Evolutionary conservation across 495 filamentous ascomycete species (phyloP), one percentile per base, ranked within the genome.

Genomic region (Saxophila tyrrhenica): DNA sequence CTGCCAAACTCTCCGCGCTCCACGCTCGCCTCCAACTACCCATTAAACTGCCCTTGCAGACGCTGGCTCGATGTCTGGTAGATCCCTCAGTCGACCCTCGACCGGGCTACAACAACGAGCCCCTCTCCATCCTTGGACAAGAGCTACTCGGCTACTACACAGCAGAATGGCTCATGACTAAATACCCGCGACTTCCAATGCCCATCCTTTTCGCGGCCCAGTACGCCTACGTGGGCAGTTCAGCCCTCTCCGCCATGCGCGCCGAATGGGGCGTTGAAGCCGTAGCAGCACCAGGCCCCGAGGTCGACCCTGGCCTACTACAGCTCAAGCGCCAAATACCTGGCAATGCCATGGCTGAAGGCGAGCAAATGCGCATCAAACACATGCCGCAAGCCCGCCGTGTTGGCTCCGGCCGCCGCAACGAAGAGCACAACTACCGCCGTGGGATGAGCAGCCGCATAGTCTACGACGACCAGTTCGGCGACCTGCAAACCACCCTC

Each of bases 251-350:
- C 23, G 70, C 78, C 0, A 77, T 96, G 55, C 76, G 84, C 0
- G 70, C 74, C 32, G 86, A 89, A 69, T 98, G 92, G 91, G 92
- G 94, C 69, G 79, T 96, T 16, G 91, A 97, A 62, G 62, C 72
- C 38, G 92, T 86, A 16, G 84, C 86, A 8, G 80, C 78, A 32
- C 91, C 92, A 0, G 90, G 89, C 20, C 83, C 78, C 44, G 87
- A 97, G 69, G 91, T 97, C 51, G 90, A 98, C 67, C 85, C 91
- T 1, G 94, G 92, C 10, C 71, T 90, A n/a, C 75, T 98, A 39
- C 94, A 97, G 66, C 92, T 87, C 70, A 75, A 72, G 50, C 69
- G 78, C 44, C 48, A 83, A 35, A 67, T 72, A 29, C 77, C 85
- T 0, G 85, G 84, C 15, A 71, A 77, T 24, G 68, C 76, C 35